Evolutionary conservation across 2,329 filamentous ascomycete species (phyloP), one percentile per base, ranked within the genome.

Genomic region (Berkeleyomyces basicola): DNA sequence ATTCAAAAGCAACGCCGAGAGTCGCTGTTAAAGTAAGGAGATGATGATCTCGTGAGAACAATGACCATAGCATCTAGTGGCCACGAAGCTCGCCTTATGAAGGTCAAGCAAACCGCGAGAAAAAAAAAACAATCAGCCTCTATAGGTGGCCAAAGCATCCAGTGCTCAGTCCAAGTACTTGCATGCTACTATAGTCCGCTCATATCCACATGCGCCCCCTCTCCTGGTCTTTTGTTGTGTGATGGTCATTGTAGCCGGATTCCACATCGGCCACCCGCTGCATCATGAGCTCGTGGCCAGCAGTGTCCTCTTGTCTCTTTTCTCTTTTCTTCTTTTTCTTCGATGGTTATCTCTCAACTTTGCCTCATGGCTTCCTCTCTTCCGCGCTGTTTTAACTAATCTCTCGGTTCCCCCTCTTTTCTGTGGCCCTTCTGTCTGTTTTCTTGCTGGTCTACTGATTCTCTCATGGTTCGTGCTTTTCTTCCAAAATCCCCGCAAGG

Each of bases 71-170:
- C 42, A 7, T 10, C 10, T 37, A 31, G 33, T 11, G 9, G 51
- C 39, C 51, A 7, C 14, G 10, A 14, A 55, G 51, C 51, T 55
- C 33, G 7, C 33, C 33, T 55, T 55, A 55, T 37, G 51, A 55
- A 55, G 51, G n/a, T 14, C 14, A n/a, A 11, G 36, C 23, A 55
- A 37, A 11, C 51, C 14, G 16, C 51, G 51, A 55, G 51, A 6
- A 36, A 55, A 55, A 55, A 55, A 55, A 55, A 37, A 37, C 16
- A 10, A 36, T 55, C 14, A n/a, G 51, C 39, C 39, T 37, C 51
- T 55, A 55, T 55, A 55, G 51, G 51, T 55, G 51, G 51, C n/a
- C 51, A 11, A 55, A 55, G 51, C 51, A 55, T 55, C 10, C 36
- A 6, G 51, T 55, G 51, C 51, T 55, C 51, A 55, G 51, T 55